Evolutionary conservation across 495 filamentous ascomycete species (phyloP).

Genomic region (Parmelia sp.): DNA sequence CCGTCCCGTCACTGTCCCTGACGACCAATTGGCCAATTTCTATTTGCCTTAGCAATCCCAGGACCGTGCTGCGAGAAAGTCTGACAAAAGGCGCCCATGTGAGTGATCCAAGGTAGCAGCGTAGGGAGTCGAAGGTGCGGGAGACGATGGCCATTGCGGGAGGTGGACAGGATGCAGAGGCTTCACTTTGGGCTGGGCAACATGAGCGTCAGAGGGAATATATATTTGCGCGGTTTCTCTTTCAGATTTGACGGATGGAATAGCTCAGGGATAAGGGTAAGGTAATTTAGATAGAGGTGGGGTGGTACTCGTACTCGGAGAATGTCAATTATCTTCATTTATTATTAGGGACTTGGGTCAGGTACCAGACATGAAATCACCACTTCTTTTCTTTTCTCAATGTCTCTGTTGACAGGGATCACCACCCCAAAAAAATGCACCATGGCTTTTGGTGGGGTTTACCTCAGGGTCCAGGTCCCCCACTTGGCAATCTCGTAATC

Average conservation of each 20-base stretch:
- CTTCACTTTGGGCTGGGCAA: not conserved
- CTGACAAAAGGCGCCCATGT: slow-evolving; percentile 41
- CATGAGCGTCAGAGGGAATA: not conserved
- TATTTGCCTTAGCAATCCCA: slow-evolving; percentile 36
- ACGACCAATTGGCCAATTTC: slow-evolving; percentile 37
- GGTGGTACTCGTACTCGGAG: slow-evolving; percentile 11
- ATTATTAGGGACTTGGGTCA: no score
- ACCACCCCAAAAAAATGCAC: slow-evolving; percentile 7
- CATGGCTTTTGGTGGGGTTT: not conserved
- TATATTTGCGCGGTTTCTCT: no score
- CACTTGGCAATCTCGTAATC: no score
- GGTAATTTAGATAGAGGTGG: no score
- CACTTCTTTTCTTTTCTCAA: not conserved
- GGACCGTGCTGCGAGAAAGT: slow-evolving; percentile 35
- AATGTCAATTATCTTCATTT: not conserved
- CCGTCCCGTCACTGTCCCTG: slow-evolving; percentile 34
- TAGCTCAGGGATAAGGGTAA: no score
- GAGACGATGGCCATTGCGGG: slow-evolving; percentile 24
- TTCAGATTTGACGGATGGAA: not conserved
- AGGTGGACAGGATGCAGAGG: not conserved
- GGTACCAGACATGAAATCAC: slow-evolving; percentile 17
- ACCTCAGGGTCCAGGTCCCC: not conserved
- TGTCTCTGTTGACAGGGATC: slow-evolving; percentile 8
- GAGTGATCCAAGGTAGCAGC: slow-evolving; percentile 23
- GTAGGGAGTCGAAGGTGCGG: slow-evolving; percentile 21